A percentile compares a stretch with the other conserved stretches of the same genome.
These are phyloP conservation scores for Eimeria praecox DNA, from an alignment of 169 alveolate species.

Conservation along the genomic window DNA sequence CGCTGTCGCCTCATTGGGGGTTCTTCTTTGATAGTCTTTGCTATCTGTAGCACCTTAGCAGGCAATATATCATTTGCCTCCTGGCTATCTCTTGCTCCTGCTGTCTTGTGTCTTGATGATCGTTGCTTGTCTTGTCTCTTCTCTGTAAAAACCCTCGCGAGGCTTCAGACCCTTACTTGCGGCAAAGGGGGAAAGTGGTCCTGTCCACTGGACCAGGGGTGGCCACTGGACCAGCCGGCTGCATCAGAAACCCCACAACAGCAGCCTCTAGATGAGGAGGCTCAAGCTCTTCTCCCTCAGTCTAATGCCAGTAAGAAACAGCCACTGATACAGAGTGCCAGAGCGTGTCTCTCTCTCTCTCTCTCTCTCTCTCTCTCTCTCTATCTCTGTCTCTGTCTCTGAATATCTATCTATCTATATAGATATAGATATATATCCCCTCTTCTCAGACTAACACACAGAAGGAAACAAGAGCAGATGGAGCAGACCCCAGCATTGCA, in stretches of 20 bases:
- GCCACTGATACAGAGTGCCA: too few relatives aligned
- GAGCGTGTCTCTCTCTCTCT: too few relatives aligned
- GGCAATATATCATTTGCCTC: constrained; percentile 79
- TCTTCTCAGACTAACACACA: too few relatives aligned
- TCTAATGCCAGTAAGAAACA: neutral
- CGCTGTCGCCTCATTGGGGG: constrained; percentile 80
- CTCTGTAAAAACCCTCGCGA: constrained; percentile 47
- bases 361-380: too few relatives aligned
- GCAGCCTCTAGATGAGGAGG: constrained; percentile 29
- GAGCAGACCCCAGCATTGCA: too few relatives aligned
- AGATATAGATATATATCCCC: too few relatives aligned
- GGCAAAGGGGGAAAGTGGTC: constrained; percentile 46
- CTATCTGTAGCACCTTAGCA: neutral
- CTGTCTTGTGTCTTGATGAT: constrained; percentile 80
- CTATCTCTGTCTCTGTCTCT: too few relatives aligned
- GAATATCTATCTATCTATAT: too few relatives aligned
- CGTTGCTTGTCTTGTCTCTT: constrained; percentile 75
- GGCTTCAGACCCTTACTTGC: neutral
- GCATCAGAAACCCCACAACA: neutral
- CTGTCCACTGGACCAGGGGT: constrained; percentile 66
- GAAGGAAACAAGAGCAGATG: too few relatives aligned
- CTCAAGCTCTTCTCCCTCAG: neutral
- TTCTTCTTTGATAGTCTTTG: constrained; percentile 5
- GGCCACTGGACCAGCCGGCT: constrained; percentile 32
- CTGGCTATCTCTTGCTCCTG: constrained; percentile 76